Evolutionary conservation across 2,329 filamentous ascomycete genomes (phyloP), one percentile per base, ranked within the genome.

Genomic region (Arthrinium puccinioides): DNA sequence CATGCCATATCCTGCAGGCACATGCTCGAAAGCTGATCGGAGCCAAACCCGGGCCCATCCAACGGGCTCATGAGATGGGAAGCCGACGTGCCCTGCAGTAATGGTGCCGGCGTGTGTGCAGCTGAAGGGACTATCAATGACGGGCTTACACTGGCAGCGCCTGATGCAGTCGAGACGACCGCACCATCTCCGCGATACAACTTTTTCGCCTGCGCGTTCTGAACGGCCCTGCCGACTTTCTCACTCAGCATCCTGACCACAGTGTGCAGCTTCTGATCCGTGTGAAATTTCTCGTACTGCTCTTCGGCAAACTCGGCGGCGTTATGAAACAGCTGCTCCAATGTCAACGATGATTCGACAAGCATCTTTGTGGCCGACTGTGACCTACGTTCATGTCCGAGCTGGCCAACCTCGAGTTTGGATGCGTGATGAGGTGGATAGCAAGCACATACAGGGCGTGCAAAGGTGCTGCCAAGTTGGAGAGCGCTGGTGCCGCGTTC

Each of bases 371-470:
- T 21, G 4, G 10, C 4, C 5, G 19, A 15, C n/a, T n/a, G 25
- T 1, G 10, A n/a, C 36, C 36, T 32, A 41, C 39, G 9, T 41
- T 41, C 15, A 41, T 25, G 15, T 41, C 39, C 20, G 39, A 38
- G 16, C 28, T 35, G 6, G 39, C 39, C 25, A 41, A 23, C 16
- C 39, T 21, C 7, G 39, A 41, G 15, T 33, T 34, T 7, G 39
- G 39, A 21, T 41, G 29, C 11, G 26, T 34, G 15, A 38, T 28
- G 2, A 32, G 36, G 28, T 35, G 32, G 8, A 41, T 20, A 9
- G 39, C 37, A 2, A 41, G 20, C 6, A 41, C 36, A 26, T 41
- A 41, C 10, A 41, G 13, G 10, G 39, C 36, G 18, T 41, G 39
- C 4, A 41, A 19, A 8, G 39, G 36, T 7, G 31, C 26, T 5